Evolutionary conservation across 2,329 filamentous ascomycete species (phyloP).

Genomic region (Xylaria polymorpha): DNA sequence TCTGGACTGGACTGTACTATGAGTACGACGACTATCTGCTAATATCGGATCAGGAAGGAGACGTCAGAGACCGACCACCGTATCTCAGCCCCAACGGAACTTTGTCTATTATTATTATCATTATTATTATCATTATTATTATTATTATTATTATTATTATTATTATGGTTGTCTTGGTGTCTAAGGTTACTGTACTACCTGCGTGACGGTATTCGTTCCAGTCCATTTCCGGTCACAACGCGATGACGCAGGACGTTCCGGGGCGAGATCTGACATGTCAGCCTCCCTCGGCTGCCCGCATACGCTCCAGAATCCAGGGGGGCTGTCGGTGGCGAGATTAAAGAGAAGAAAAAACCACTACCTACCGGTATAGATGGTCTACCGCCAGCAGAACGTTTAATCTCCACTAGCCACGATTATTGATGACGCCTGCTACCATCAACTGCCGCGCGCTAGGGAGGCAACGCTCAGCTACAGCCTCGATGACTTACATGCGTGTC

Average conservation of each 20-base stretch:
- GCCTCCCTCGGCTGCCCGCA: conserved; percentile 43
- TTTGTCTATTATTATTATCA: conserved; percentile 4
- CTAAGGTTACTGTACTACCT: background rate
- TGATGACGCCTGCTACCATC: conserved; percentile 10
- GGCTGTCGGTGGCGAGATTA: conserved; percentile 15
- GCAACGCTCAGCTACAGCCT: conserved; percentile 32
- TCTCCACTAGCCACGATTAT: conserved; percentile 29
- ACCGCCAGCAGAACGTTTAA: conserved; percentile 21
- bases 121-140: background rate
- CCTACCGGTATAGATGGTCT: too few relatives aligned
- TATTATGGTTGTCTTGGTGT: background rate
- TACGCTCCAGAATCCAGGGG: conserved; percentile 33
- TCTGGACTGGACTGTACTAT: conserved; percentile 2
- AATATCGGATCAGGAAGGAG: conserved; percentile 21
- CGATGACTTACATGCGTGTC: conserved; percentile 22
- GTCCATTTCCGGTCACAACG: background rate
- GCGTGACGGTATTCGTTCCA: conserved; percentile 5
- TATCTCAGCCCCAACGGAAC: conserved; percentile 11
- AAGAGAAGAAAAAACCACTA: background rate
- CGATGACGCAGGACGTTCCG: conserved; percentile 31
- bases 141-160: background rate
- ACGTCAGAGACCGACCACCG: conserved; percentile 8
- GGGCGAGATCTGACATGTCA: conserved; percentile 48
- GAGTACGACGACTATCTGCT: conserved; percentile 17
- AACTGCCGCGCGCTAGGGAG: conserved; percentile 35